Conservation (phyloP, 108 stramenopile genomes). For the Skeletonema potamos region DNA sequence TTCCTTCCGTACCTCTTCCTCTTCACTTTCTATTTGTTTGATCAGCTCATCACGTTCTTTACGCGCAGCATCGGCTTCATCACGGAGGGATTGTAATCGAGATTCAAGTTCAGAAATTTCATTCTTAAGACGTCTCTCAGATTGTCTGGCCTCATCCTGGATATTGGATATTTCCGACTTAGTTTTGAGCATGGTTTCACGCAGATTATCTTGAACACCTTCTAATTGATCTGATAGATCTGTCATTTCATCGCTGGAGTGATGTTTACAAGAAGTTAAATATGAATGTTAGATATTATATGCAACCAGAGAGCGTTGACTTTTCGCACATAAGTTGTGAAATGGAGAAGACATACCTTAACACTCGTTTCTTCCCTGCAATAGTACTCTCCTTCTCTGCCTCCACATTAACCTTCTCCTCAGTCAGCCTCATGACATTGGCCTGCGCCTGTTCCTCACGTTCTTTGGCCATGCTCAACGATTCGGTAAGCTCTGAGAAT, state of each 20-base stretch:
- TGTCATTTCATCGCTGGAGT: constrained; percentile 29
- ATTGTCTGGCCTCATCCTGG: constrained; percentile 24
- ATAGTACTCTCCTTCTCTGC: constrained; percentile 15
- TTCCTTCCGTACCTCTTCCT: constrained; percentile 2
- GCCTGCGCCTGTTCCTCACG: constrained; percentile 25
- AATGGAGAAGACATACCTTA: constrained; percentile 7
- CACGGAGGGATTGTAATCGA: constrained; percentile 12
- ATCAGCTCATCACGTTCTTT: not conserved
- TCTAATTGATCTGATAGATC: constrained; percentile 31
- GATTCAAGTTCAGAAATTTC: constrained; percentile 32
- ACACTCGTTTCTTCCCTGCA: constrained; percentile 8
- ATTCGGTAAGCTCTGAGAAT: constrained; percentile 23
- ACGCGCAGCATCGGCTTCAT: constrained; percentile 4
- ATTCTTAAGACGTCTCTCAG: constrained; percentile 9
- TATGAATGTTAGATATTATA: not conserved
- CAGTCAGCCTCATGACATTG: not conserved
- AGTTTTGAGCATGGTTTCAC: constrained; percentile 18
- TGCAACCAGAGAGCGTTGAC: not conserved
- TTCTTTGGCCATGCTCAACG: constrained; percentile 9
- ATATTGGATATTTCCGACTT: constrained; percentile 15
- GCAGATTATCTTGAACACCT: constrained; percentile 27
- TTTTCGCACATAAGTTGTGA: not conserved
- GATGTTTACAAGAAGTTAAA: not conserved
- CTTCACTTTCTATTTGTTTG: constrained; percentile 14
- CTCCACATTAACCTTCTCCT: constrained; percentile 15